A percentile compares a stretch with the other conserved stretches of the same genome.
These are phyloP conservation scores for Pythium scleroteichum DNA, from an alignment of 352 stramenopile species.

Conservation along the genomic window DNA sequence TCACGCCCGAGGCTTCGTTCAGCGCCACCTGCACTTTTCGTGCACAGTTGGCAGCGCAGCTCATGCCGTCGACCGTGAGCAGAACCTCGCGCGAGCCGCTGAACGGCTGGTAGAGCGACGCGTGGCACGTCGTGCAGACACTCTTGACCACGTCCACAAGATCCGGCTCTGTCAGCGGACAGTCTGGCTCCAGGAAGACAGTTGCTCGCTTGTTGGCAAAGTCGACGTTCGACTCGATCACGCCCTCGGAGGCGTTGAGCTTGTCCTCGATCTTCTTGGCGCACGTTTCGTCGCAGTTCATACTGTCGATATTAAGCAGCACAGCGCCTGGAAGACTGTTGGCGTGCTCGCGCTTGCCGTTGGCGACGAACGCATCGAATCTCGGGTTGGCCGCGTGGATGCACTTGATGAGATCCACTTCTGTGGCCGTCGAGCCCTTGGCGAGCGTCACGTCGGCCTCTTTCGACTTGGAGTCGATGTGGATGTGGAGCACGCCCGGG, in stretches of 20 bases:
- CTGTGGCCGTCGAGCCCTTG: slow-evolving; percentile 78
- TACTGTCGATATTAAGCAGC: slow-evolving; percentile 72
- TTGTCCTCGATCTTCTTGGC: slow-evolving; percentile 55
- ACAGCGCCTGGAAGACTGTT: slow-evolving; percentile 63
- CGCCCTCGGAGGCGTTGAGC: slow-evolving; percentile 46
- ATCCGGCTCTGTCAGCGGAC: slow-evolving; percentile 60
- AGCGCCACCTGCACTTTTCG: slow-evolving; percentile 74
- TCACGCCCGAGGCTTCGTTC: slow-evolving; percentile 59
- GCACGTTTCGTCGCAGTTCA: slow-evolving; percentile 75
- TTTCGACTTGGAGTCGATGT: slow-evolving; percentile 83
- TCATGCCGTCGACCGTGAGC: slow-evolving; percentile 76
- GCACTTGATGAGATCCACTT: slow-evolving; percentile 87
- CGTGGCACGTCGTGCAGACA: slow-evolving; percentile 50
- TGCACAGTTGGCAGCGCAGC: slow-evolving; percentile 72
- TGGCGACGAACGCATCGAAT: slow-evolving; percentile 73
- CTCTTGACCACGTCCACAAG: slow-evolving; percentile 61
- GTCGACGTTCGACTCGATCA: slow-evolving; percentile 72
- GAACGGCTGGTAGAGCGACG: slow-evolving; percentile 69
- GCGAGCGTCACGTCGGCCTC: slow-evolving; percentile 72
- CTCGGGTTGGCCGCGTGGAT: slow-evolving; percentile 71
- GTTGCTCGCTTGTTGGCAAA: slow-evolving; percentile 71
- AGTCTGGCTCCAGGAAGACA: slow-evolving; percentile 64
- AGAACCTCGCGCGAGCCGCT: slow-evolving; percentile 75
- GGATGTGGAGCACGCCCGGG: slow-evolving; percentile 79
- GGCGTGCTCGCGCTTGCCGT: slow-evolving; percentile 33